Evolutionary conservation across 2,329 filamentous ascomycete genomes (phyloP), one percentile per base, ranked within the genome.

Genomic region (Epichloe gansuensis): DNA sequence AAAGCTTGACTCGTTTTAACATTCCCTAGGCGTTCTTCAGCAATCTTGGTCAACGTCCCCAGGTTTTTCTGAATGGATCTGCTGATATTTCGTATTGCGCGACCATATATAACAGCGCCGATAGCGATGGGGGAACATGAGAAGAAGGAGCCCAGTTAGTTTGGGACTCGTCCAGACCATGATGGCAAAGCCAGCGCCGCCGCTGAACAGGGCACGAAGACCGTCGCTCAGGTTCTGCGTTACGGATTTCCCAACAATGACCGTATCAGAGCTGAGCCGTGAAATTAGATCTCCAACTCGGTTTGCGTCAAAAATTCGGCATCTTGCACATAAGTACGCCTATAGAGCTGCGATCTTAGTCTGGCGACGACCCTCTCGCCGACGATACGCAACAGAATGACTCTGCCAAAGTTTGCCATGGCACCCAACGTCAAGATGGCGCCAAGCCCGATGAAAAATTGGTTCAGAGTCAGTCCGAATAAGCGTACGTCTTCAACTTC

Each of bases 291-390:
- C 93, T 66, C 93, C 93, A 28, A 96, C 91, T 28, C 93, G 81
- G 71, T 98, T 98, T 41, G 93, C 93, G 66, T 98, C 93, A 64
- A 98, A 98, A 98, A 98, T 64, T 97, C 93, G 54, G 93, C 93
- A 67, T 98, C 93, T 67, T 98, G 93, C n/a, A 93, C 79, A 61
- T 94, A 95, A 0, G 93, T 98, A 58, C 86, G 82, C 58, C 89
- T 82, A 72, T 95, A 98, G 4, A 98, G 81, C 64, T 89, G 86
- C 15, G 91, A 91, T 55, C 93, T 82, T 52, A 98, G 76, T 60
- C 91, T 82, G 11, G 91, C 85, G 51, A 98, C 93, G 54, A 98
- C 93, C 43, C 93, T 81, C 69, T 98, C 93, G 57, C 93, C 94
- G 7, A 98, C 88, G 56, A 97, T 93, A 28, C 93, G 83, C 23